Percentiles rank a stretch among this genome's conserved stretches.
Evolutionary conservation across 2,329 filamentous ascomycete genomes (phyloP).

Genomic region (Alternaria sp.): DNA sequence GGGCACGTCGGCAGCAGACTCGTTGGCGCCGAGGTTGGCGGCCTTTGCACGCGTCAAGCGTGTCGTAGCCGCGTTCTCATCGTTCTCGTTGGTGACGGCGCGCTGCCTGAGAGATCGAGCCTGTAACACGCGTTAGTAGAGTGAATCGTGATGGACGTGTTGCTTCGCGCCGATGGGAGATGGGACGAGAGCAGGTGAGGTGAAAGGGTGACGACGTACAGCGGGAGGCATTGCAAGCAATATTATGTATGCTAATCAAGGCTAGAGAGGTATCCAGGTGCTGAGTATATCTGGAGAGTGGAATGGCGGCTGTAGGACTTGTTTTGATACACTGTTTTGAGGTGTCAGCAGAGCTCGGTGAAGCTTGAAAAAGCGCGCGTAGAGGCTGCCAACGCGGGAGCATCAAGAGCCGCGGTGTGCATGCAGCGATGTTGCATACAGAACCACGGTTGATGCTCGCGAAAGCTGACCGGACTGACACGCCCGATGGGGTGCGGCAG

Average conservation of each 20-base stretch:
- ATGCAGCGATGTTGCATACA: conserved; percentile 31
- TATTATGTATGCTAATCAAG: conserved; percentile 46
- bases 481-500: conserved; percentile 39
- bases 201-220: conserved; percentile 53
- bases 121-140: conserved; percentile 58
- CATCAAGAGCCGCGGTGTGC: conserved; percentile 23
- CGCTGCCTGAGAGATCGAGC: conserved; percentile 75
- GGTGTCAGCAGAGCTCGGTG: conserved; percentile 33
- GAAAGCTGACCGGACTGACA: conserved; percentile 40
- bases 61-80: conserved; percentile 81
- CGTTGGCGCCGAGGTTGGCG: conserved; percentile 67
- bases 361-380: conserved; percentile 22
- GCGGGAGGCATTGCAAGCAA: conserved; percentile 61
- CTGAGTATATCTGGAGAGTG: conserved; percentile 33
- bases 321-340: conserved; percentile 47
- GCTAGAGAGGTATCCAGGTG: conserved; percentile 36
- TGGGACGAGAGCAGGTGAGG: conserved; percentile 11
- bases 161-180: conserved; percentile 16
- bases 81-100: conserved; percentile 87
- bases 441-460: conserved; percentile 32
- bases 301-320: conserved; percentile 37
- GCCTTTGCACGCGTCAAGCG: conserved; percentile 94
- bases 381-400: conserved; percentile 32
- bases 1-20: conserved; percentile 61
- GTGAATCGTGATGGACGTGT: background rate